These are phyloP conservation scores for Hericium erinaceus DNA, from an alignment of 768 basidiomycete genomes.

Conservation along the genomic window DNA sequence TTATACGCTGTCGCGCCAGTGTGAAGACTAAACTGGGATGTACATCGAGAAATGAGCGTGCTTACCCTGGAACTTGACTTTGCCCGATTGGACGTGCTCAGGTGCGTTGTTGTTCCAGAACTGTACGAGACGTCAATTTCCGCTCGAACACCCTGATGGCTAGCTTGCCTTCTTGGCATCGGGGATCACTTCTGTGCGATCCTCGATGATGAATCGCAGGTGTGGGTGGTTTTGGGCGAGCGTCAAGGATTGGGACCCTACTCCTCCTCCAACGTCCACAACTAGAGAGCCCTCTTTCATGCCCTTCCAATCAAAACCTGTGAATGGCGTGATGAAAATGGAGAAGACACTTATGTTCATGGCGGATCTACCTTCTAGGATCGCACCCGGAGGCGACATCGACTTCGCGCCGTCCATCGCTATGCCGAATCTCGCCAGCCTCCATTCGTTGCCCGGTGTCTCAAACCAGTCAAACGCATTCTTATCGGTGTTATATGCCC, in stretches of 20 bases:
- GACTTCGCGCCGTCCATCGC: slow-evolving; percentile 23
- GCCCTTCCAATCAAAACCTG: background rate
- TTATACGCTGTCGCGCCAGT: background rate
- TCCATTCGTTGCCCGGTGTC: slow-evolving; percentile 13
- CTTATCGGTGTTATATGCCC: slow-evolving; percentile 16
- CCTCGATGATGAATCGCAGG: slow-evolving; percentile 50
- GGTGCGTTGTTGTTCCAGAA: background rate
- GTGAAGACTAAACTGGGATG: background rate
- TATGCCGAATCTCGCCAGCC: slow-evolving; percentile 21
- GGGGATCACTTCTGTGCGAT: background rate
- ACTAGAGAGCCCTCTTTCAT: slow-evolving; percentile 42
- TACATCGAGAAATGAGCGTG: background rate
- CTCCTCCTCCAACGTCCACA: slow-evolving; percentile 65
- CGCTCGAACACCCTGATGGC: background rate
- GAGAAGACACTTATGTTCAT: background rate
- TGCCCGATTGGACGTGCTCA: background rate
- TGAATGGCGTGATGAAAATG: background rate
- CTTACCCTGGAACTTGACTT: background rate
- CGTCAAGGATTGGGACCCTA: slow-evolving; percentile 42
- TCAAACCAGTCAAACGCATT: slow-evolving; percentile 21
- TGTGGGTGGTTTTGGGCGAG: slow-evolving; percentile 31
- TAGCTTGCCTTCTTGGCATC: background rate
- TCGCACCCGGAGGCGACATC: background rate
- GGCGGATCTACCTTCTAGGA: background rate
- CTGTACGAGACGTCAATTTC: background rate